These are phyloP conservation scores for Ophiostoma montium DNA, from an alignment of 2,329 filamentous ascomycete genomes.

Conservation along the genomic window DNA sequence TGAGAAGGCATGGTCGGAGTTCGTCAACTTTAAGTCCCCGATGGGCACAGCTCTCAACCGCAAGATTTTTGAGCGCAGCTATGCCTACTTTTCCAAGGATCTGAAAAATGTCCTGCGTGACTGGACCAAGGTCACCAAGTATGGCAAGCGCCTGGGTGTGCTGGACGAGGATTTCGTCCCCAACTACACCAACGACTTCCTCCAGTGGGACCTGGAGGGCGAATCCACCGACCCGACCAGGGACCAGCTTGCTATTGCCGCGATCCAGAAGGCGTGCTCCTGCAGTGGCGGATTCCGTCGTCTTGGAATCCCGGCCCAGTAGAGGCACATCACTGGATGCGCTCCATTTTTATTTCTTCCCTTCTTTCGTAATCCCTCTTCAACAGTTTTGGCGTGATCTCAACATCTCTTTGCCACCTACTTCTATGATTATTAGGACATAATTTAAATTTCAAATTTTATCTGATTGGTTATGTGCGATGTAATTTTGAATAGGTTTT, in stretches of 20 bases:
- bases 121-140: constrained; percentile 65
- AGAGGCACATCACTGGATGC: neutral
- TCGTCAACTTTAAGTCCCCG: constrained; percentile 56
- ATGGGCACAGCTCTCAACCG: constrained; percentile 56
- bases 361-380: neutral
- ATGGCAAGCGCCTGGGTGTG: constrained; percentile 60
- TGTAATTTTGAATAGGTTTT: no score
- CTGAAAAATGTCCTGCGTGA: constrained; percentile 50
- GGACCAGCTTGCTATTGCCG: constrained; percentile 62
- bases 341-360: neutral
- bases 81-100: constrained; percentile 56
- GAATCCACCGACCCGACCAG: constrained; percentile 40
- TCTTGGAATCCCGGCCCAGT: neutral
- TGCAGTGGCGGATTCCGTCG: neutral
- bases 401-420: neutral
- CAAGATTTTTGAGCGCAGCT: constrained; percentile 70
- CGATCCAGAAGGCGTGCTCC: constrained; percentile 40
- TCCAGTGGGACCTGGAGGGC: constrained; percentile 48
- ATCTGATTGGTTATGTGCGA: no score
- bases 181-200: constrained; percentile 62
- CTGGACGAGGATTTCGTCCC: constrained; percentile 47
- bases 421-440: neutral
- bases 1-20: constrained; percentile 49
- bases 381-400: neutral
- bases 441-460: no score